Percentiles rank a stretch among this genome's conserved stretches.
Evolutionary conservation across 371 early-diverging fungal species (phyloP).

Genomic region (Fennellomyces sp.): DNA sequence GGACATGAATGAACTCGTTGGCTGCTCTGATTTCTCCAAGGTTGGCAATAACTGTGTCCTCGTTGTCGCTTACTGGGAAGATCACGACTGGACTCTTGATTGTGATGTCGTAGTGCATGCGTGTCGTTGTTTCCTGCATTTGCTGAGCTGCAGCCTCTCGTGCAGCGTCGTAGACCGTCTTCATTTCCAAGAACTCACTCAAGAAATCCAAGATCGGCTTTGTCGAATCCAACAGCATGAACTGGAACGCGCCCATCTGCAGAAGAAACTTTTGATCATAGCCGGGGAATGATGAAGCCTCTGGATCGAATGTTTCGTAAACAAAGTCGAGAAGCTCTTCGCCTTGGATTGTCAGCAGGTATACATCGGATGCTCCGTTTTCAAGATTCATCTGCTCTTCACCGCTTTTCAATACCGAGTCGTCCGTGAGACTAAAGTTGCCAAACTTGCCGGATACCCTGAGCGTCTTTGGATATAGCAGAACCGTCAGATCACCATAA

Average conservation of each 20-base stretch:
- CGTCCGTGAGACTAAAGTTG: constrained; percentile 68
- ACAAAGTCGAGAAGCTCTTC: constrained; percentile 76
- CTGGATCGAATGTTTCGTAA: constrained; percentile 66
- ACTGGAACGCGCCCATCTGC: constrained; percentile 65
- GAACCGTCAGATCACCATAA: constrained; percentile 56
- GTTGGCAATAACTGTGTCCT: constrained; percentile 74
- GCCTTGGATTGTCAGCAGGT: constrained; percentile 73
- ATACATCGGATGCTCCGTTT: constrained; percentile 24
- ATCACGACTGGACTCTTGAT: constrained; percentile 91
- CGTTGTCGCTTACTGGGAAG: constrained; percentile 72
- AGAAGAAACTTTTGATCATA: constrained; percentile 70
- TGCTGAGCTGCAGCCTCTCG: constrained; percentile 84
- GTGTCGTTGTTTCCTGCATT: constrained; percentile 41
- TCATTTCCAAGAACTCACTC: constrained; percentile 85
- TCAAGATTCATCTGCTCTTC: constrained; percentile 3
- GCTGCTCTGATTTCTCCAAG: constrained; percentile 87
- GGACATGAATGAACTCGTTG: constrained; percentile 63
- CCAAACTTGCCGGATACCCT: constrained; percentile 73
- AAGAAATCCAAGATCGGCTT: constrained; percentile 61
- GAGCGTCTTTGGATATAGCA: constrained; percentile 50
- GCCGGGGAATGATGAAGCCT: constrained; percentile 56
- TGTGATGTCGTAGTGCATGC: constrained; percentile 81
- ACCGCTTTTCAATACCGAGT: constrained; percentile 15
- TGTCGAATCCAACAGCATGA: constrained; percentile 63
- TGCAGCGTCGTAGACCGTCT: constrained; percentile 85